Evolutionary conservation across 2,329 filamentous ascomycete species (phyloP), one percentile per base, ranked within the genome.

Genomic region (Cordyceps cateniannulata): DNA sequence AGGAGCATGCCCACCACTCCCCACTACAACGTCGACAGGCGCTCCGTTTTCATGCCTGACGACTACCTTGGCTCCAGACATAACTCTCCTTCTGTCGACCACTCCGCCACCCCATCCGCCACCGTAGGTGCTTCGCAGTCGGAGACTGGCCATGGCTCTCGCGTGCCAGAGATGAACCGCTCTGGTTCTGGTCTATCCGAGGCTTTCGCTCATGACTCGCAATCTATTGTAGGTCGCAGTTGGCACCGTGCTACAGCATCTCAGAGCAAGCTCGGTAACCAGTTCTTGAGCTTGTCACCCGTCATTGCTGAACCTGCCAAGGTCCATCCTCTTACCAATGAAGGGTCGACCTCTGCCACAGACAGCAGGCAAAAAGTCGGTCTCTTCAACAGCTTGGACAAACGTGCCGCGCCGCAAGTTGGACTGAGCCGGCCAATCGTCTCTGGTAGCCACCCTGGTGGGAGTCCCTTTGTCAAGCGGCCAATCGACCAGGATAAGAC

Each of bases 401-500:
- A 87, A 65, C 86, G 88, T 62, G 82, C 82, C 2, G 81, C 81
- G 45, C 79, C 89, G 1, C 85, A 83, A 64, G 79, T 91, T 2
- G 84, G 83, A 4, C 67, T 91, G 27, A 89, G 81, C 69, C 84
- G 80, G 4, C 79, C 85, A 1, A 75, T 81, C 24, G 88, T 82
- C 1, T 80, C 86, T 3, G 89, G 70, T 70, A 79, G 79, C 65
- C 85, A 78, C 67, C 75, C 70, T 71, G 53, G 52, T 9, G 25
- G 57, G 27, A 52, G 25, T 60, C 12, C 32, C 29, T 47, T 57
- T 2, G 25, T 45, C 27, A 57, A 42, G 48, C 48, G 48, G 18
- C 29, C 54, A 16, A 18, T 54, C 12, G 60, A 62, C 24, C 61
- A 62, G 16, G 48, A 52, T 12, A 60, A 60, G 56, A n/a, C 25